Evolutionary conservation across 306 rosid genomes (phyloP).

Genomic region (Quercus bicolor): DNA sequence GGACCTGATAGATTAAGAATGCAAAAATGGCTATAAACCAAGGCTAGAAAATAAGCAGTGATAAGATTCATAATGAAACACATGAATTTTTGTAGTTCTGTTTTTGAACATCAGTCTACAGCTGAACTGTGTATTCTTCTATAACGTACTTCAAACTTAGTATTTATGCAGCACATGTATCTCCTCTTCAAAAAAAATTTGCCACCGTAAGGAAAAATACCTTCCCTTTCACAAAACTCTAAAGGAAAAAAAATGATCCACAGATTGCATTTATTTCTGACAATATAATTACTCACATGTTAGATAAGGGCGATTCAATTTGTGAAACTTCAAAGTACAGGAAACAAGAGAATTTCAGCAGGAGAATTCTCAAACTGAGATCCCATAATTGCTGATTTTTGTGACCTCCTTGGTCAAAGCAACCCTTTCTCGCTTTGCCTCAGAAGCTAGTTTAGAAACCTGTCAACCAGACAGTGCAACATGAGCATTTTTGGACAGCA

Average conservation of each 20-base stretch:
- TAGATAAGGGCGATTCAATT: background rate
- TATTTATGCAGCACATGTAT: background rate
- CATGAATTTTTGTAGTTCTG: background rate
- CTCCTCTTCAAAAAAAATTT: background rate
- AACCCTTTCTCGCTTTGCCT: conserved; percentile 67
- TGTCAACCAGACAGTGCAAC: conserved; percentile 33
- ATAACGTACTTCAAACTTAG: background rate
- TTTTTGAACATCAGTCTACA: background rate
- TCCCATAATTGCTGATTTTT: conserved; percentile 81
- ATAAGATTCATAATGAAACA: background rate
- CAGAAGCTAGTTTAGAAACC: conserved; percentile 72
- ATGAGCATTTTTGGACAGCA: conserved; percentile 17
- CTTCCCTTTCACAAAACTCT: background rate
- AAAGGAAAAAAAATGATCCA: background rate
- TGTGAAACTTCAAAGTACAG: conserved; percentile 12
- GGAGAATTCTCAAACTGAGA: conserved; percentile 59
- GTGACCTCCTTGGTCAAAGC: conserved; percentile 65
- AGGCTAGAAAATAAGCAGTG: background rate
- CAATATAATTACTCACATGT: background rate
- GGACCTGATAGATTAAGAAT: background rate
- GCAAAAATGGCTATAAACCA: background rate
- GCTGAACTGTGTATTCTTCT: background rate
- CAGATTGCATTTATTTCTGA: conserved; percentile 6
- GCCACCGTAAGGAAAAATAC: background rate
- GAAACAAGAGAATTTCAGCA: conserved; percentile 10